Evolutionary conservation across 225 moss, liverwort and hornwort genomes (phyloP), one percentile per base, ranked within the genome.

Genomic region (Polytrichum commune): DNA sequence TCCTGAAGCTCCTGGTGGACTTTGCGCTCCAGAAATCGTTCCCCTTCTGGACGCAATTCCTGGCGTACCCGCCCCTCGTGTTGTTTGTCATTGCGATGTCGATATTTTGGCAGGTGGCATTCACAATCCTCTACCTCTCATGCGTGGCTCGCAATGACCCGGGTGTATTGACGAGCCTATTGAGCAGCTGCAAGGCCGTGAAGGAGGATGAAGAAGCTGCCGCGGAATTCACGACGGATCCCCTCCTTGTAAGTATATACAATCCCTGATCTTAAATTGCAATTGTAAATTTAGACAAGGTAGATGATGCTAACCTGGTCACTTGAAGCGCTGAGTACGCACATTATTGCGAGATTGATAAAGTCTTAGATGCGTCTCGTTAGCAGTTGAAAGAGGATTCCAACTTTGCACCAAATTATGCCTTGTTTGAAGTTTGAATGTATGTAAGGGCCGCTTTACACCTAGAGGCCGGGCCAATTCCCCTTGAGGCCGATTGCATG

Each of bases 51-150:
- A 79, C 79, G 1, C 79, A 75, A 63, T 60, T 79, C 61, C 19
- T 86, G 4, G 80, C n/a, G 6, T 86, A 86, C 54, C 82, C 85
- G 0, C 75, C 79, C 22, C 79, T 86, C 13, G 82, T 82, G 55
- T 8, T 75, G n/a, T 26, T 27, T 22, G 77, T 56, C n/a, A 71
- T 73, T 38, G 26, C 66, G 23, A 77, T 75, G 82, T 79, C 79
- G 0, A 62, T 82, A 57, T 82, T 82, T 28, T 86, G 85, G 85
- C 82, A 80, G 70, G 82, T 80, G 6, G 75, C 80, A 18, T 86
- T 82, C 22, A 77, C 85, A 20, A 55, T 86, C 0, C 75, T 86
- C 64, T 86, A 77, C 19, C 82, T 86, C 60, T 71, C 70, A 6
- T 60, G 74, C 58, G 69, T 29, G 65, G n/a, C 24, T 22, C 29